Percentiles rank a stretch among this genome's conserved stretches.
phyloP scores from a whole-genome alignment of 495 filamentous ascomycete genomes.

The Aspergillus bridgeri region DNA sequence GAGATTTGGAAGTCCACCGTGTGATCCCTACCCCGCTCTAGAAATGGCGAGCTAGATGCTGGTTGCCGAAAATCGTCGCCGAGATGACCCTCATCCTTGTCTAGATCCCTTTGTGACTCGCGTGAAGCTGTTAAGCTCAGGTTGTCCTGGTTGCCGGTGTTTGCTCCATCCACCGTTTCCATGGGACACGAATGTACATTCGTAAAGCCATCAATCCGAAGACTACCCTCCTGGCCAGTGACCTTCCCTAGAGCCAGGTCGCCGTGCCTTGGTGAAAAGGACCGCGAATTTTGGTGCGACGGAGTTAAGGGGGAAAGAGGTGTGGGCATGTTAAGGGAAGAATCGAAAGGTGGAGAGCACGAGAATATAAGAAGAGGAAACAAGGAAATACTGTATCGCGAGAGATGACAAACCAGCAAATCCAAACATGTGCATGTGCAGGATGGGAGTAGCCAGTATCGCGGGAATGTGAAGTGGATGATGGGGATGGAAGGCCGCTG shows the following conservation, averaged over 20 bases:
- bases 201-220: conserved; percentile 26
- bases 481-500: not conserved
- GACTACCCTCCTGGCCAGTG: conserved; percentile 12
- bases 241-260: conserved; percentile 5
- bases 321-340: conserved; percentile 35
- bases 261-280: conserved; percentile 25
- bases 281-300: conserved; percentile 41
- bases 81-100: conserved; percentile 17
- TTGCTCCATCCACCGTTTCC: conserved; percentile 22
- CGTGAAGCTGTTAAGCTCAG: conserved; percentile 11
- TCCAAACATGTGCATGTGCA: not conserved
- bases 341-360: not conserved
- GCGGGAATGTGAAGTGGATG: not conserved
- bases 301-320: conserved; percentile 45
- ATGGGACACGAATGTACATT: conserved; percentile 36
- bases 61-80: conserved; percentile 15
- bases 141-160: conserved; percentile 15
- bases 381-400: not conserved
- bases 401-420: not conserved
- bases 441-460: not conserved
- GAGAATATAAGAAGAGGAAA: not conserved
- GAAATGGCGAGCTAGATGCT: conserved; percentile 38
- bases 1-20: conserved; percentile 31
- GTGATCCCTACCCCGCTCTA: conserved; percentile 30
- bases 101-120: conserved; percentile 14